phyloP scores from a whole-genome alignment of 2,329 filamentous ascomycete genomes.

The Cladosporium sp. region DNA sequence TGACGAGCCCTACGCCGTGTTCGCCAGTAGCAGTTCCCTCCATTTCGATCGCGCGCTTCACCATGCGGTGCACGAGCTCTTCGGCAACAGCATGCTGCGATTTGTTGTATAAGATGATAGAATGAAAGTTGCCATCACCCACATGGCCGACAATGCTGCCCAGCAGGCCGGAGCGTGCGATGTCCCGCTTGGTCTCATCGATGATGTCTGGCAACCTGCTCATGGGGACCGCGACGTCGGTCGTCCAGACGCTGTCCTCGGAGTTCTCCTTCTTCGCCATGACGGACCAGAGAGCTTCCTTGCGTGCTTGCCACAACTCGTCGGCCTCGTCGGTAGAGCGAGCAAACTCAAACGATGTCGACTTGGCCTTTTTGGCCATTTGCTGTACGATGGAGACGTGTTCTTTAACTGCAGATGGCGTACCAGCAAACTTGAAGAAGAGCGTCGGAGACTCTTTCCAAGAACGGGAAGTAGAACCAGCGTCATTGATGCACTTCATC shows the following conservation, averaged over 20 bases:
- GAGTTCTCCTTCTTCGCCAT: conserved; percentile 57
- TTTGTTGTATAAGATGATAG: conserved; percentile 61
- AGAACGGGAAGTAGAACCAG: conserved; percentile 55
- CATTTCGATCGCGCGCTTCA: conserved; percentile 71
- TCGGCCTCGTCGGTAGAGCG: conserved; percentile 56
- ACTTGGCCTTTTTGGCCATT: conserved; percentile 53
- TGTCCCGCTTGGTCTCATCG: conserved; percentile 66
- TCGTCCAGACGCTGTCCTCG: conserved; percentile 66
- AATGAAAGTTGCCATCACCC: conserved; percentile 69
- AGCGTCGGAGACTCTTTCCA: conserved; percentile 67
- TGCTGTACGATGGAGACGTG: conserved; percentile 64
- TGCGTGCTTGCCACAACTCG: conserved; percentile 69
- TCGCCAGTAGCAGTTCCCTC: conserved; percentile 83
- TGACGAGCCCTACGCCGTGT: conserved; percentile 77
- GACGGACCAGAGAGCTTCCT: conserved; percentile 67
- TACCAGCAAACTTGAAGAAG: conserved; percentile 71
- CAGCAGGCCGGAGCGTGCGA: conserved; percentile 55
- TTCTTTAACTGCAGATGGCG: conserved; percentile 65
- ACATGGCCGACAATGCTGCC: conserved; percentile 67
- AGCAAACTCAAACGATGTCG: conserved; percentile 65
- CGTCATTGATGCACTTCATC: conserved; percentile 67
- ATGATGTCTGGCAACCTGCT: conserved; percentile 66
- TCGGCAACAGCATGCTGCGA: conserved; percentile 61
- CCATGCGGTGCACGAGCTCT: conserved; percentile 72
- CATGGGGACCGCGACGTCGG: conserved; percentile 73